Evolutionary conservation across 2,329 filamentous ascomycete species (phyloP).

Genomic region (Aschersonia sp.): DNA sequence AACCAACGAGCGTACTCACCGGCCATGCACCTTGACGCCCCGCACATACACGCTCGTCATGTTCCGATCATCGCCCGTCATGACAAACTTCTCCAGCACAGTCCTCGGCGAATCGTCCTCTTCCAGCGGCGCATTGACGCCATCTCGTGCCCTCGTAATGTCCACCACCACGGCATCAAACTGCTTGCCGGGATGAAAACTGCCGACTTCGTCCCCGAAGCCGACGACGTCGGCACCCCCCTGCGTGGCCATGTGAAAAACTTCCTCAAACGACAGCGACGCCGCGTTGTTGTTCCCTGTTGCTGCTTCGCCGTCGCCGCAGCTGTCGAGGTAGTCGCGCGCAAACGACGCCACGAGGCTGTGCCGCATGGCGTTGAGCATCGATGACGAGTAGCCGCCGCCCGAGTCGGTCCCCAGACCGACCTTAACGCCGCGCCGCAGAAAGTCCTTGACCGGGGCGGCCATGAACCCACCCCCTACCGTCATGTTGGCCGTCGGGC

Average conservation of each 20-base stretch:
- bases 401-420: conserved; percentile 51
- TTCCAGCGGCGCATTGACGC: conserved; percentile 37
- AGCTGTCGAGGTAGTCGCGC: conserved; percentile 23
- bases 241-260: conserved; percentile 45
- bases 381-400: conserved; percentile 45
- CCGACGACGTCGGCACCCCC: conserved; percentile 46
- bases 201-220: conserved; percentile 37
- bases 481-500: conserved; percentile 49
- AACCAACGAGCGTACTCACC: too few relatives aligned
- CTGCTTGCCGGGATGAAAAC: conserved; percentile 42
- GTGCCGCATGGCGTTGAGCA: conserved; percentile 43
- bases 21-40: conserved; percentile 19
- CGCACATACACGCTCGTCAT: conserved; percentile 38
- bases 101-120: conserved; percentile 28
- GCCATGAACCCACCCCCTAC: conserved; percentile 48
- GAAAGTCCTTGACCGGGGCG: conserved; percentile 41
- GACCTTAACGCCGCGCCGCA: conserved; percentile 45
- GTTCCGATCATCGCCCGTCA: conserved; percentile 52
- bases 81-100: conserved; percentile 48
- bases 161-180: conserved; percentile 44
- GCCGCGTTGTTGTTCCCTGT: conserved; percentile 16
- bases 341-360: conserved; percentile 40
- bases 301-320: conserved; percentile 17
- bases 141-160: conserved; percentile 15
- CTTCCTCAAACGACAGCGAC: conserved; percentile 32